These are phyloP conservation scores for Filobasidium floriforme DNA, from an alignment of 768 basidiomycete species.

Conservation along the genomic window DNA sequence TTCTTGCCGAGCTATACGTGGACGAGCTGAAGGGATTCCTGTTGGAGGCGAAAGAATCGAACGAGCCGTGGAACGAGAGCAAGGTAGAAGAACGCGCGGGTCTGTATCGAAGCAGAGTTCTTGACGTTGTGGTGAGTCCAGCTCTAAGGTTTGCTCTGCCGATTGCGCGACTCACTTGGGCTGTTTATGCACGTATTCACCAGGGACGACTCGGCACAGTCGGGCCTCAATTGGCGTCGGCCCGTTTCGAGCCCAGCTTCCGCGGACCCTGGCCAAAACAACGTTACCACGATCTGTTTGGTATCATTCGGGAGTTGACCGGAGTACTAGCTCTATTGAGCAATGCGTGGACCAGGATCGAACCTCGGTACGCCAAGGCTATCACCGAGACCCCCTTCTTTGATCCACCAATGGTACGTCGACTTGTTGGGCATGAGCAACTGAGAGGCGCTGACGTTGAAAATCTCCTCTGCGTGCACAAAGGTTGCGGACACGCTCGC, in stretches of 20 bases:
- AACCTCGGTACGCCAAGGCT: constrained; percentile 47
- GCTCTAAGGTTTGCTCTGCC: background rate
- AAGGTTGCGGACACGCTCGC: constrained; percentile 39
- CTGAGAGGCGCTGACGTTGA: background rate
- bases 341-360: constrained; percentile 49
- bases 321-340: constrained; percentile 42
- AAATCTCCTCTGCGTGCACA: background rate
- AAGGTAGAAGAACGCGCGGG: constrained; percentile 34
- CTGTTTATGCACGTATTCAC: background rate
- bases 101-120: constrained; percentile 31
- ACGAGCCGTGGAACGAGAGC: constrained; percentile 20
- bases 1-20: constrained; percentile 48
- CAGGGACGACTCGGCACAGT: constrained; percentile 17
- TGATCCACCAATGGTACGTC: constrained; percentile 53
- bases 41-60: constrained; percentile 23
- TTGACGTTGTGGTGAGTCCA: constrained; percentile 32
- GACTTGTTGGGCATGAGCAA: constrained; percentile 23
- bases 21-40: constrained; percentile 24
- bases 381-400: constrained; percentile 52
- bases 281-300: constrained; percentile 49
- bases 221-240: constrained; percentile 21
- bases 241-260: constrained; percentile 19
- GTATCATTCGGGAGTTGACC: constrained; percentile 49
- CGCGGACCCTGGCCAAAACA: constrained; percentile 54
- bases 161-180: background rate